Conservation (phyloP, 345 rosid species). For the Hevea brasiliensis region DNA sequence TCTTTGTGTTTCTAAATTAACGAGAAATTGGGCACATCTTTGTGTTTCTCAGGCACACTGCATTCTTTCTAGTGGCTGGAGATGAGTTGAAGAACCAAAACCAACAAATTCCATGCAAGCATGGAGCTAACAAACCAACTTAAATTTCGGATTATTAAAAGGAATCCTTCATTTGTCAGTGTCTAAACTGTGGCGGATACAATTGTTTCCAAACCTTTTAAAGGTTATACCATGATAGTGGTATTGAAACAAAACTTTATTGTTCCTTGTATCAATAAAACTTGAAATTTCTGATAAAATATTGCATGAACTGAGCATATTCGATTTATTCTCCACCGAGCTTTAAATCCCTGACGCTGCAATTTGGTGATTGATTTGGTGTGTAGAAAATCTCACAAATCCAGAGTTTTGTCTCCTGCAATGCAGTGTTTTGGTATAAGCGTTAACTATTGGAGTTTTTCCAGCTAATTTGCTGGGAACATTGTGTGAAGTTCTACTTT, state of each 20-base stretch:
- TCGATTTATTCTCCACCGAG: not conserved
- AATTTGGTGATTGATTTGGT: too few relatives aligned
- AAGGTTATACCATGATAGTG: not conserved
- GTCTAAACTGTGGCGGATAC: not conserved
- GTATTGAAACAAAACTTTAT: slow-evolving; percentile 1
- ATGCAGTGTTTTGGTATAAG: not conserved
- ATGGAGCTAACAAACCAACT: slow-evolving; percentile 35
- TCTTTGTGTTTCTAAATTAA: not conserved
- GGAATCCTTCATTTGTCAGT: not conserved
- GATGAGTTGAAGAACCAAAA: slow-evolving; percentile 71
- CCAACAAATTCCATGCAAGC: slow-evolving; percentile 53
- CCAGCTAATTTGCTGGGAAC: not conserved
- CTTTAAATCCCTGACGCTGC: too few relatives aligned
- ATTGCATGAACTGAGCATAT: not conserved
- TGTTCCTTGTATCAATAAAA: slow-evolving; percentile 9
- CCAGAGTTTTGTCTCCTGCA: not conserved
- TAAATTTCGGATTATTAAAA: slow-evolving; percentile 23
- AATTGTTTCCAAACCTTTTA: slow-evolving; percentile 1
- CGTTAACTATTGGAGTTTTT: not conserved
- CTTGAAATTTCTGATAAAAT: not conserved
- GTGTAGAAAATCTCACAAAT: not conserved
- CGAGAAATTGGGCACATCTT: not conserved
- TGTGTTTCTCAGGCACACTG: slow-evolving; percentile 64
- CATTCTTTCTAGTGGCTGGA: slow-evolving; percentile 93
- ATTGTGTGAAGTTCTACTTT: not conserved